Percentiles rank a stretch among this genome's conserved stretches.
phyloP scores from a whole-genome alignment of 139 green algal genomes.

The Chlamydomonas schloesseri region DNA sequence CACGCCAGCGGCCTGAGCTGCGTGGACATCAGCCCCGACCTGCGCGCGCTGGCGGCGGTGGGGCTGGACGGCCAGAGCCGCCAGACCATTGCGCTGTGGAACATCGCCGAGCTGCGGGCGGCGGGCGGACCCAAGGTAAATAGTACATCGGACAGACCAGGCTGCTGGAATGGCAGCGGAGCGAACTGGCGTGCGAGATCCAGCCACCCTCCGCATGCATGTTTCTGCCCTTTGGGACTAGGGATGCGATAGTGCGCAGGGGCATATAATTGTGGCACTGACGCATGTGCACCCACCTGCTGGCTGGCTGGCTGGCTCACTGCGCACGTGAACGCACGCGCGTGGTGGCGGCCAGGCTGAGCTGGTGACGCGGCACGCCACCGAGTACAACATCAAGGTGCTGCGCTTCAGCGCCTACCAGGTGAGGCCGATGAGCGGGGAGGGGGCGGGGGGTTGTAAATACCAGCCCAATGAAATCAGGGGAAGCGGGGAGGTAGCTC shows the following conservation, averaged over 20 bases:
- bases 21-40: constrained; percentile 81
- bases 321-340: too few species aligned
- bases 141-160: neutral
- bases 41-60: constrained; percentile 70
- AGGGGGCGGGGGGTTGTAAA: too few species aligned
- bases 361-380: constrained; percentile 65
- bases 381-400: constrained; percentile 79
- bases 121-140: constrained; percentile 36
- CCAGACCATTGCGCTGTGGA: constrained; percentile 83
- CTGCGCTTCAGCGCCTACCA: constrained; percentile 74
- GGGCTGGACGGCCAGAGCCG: constrained; percentile 69
- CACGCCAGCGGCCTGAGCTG: constrained; percentile 71
- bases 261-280: too few species aligned
- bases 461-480: too few species aligned
- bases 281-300: too few species aligned
- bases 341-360: constrained; percentile 19
- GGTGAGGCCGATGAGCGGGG: neutral
- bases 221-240: too few species aligned
- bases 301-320: neutral
- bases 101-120: constrained; percentile 64
- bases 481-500: too few species aligned
- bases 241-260: too few species aligned
- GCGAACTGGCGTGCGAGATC: too few species aligned
- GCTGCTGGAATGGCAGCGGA: too few species aligned
- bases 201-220: too few species aligned